Evolutionary conservation across 169 alveolate species (phyloP).

Genomic region (Eimeria sp.): DNA sequence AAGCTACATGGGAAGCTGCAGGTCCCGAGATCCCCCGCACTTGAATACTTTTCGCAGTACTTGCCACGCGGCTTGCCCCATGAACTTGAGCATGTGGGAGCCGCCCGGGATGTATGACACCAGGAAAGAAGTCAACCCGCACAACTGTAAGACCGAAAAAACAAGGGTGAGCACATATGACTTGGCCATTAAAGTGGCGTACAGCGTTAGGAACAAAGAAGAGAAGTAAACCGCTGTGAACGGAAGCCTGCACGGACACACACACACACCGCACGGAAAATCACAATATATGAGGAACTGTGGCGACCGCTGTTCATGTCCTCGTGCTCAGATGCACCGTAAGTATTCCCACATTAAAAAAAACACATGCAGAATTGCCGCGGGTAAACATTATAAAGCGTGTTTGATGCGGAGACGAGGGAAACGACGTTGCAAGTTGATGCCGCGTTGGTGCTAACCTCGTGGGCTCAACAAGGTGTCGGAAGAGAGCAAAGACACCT

Average conservation of each 20-base stretch:
- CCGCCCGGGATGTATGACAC: slow-evolving; percentile 89
- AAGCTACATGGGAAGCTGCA: slow-evolving; percentile 70
- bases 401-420: neutral
- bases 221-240: slow-evolving; percentile 85
- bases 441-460: slow-evolving; percentile 31
- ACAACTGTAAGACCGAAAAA: slow-evolving; percentile 87
- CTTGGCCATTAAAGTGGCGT: slow-evolving; percentile 85
- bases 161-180: slow-evolving; percentile 85
- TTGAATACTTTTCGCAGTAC: slow-evolving; percentile 72
- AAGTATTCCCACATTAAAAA: neutral
- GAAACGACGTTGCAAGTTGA: neutral
- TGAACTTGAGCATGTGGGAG: slow-evolving; percentile 82
- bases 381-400: neutral
- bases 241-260: slow-evolving; percentile 82
- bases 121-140: slow-evolving; percentile 85
- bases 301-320: neutral
- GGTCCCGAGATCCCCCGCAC: slow-evolving; percentile 79
- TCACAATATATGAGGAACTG: neutral
- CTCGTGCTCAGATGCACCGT: neutral
- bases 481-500: slow-evolving; percentile 71
- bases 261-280: neutral
- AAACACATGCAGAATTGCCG: neutral
- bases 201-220: slow-evolving; percentile 85
- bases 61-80: slow-evolving; percentile 81
- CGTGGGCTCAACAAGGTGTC: slow-evolving; percentile 73